Conservation (phyloP, 1,139 yeast genomes). For the Magnusiomyces ingens region DNA sequence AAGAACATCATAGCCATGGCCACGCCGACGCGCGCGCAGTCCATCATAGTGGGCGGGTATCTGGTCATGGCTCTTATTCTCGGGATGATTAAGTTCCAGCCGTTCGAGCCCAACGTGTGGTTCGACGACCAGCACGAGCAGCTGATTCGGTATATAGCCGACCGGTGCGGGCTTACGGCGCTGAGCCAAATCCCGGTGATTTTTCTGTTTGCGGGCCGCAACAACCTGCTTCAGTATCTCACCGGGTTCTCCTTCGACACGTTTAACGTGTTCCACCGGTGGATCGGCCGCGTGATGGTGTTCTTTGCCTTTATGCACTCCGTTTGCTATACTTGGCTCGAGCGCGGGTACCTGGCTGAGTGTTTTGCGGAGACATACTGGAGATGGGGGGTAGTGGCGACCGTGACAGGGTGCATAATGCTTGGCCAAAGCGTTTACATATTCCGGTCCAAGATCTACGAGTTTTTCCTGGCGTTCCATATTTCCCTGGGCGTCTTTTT, state of each 20-base stretch:
- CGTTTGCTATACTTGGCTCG: conserved; percentile 13
- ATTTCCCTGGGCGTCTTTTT: conserved; percentile 39
- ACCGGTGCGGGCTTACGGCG: conserved; percentile 52
- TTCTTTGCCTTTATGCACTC: conserved; percentile 37
- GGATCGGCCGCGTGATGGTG: conserved; percentile 49
- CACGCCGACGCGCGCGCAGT: conserved; percentile 22
- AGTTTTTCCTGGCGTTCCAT: conserved; percentile 54
- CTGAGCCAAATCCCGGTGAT: conserved; percentile 49
- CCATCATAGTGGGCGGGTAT: conserved; percentile 21
- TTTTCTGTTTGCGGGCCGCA: conserved; percentile 56
- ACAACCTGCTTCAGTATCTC: conserved; percentile 47
- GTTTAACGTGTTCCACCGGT: conserved; percentile 53
- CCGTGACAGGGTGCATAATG: conserved; percentile 38
- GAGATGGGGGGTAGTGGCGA: conserved; percentile 42
- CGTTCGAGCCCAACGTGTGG: conserved; percentile 7
- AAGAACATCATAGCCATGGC: conserved; percentile 22
- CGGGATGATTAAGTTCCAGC: conserved; percentile 13
- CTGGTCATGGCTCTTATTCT: conserved; percentile 15
- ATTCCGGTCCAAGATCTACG: conserved; percentile 55
- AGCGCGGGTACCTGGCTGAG: conserved; percentile 24
- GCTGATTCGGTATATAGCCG: conserved; percentile 37
- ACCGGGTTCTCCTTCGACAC: conserved; percentile 59
- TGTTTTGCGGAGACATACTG: conserved; percentile 49
- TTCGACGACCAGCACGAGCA: background rate
- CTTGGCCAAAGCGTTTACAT: conserved; percentile 42